Conservation (phyloP, 768 basidiomycete genomes). For the Tricholoma bakamatsutake region DNA sequence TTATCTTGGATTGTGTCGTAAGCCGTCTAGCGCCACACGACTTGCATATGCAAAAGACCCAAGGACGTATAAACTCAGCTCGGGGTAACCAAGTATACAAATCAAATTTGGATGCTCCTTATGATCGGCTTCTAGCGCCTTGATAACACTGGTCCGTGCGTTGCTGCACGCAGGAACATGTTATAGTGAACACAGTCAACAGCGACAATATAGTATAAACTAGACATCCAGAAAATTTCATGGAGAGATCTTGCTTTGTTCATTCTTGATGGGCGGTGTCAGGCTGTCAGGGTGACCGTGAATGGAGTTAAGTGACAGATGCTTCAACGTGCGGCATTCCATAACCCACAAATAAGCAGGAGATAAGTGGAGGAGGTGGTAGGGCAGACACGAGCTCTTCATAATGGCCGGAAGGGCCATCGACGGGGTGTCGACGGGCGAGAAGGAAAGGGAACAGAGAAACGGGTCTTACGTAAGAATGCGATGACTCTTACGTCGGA, state of each 20-base stretch:
- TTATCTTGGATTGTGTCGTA: background rate
- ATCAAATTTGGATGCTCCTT: too few relatives aligned
- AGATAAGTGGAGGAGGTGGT: background rate
- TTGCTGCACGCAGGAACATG: too few relatives aligned
- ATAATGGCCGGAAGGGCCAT: background rate
- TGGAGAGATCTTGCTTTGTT: background rate
- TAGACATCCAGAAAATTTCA: background rate
- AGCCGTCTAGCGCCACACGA: background rate
- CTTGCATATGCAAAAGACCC: background rate
- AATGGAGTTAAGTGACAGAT: background rate
- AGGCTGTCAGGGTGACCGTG: too few relatives aligned
- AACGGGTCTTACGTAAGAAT: slow-evolving; percentile 37
- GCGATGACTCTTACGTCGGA: slow-evolving; percentile 36
- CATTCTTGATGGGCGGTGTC: background rate
- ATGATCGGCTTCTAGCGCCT: too few relatives aligned
- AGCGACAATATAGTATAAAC: too few relatives aligned
- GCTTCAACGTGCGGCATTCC: background rate
- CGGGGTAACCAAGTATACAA: too few relatives aligned
- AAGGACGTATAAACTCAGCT: too few relatives aligned
- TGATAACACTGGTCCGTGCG: too few relatives aligned
- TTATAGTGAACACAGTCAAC: too few relatives aligned
- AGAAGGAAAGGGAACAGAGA: slow-evolving; percentile 26
- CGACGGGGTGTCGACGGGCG: background rate
- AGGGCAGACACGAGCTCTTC: background rate
- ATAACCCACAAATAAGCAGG: background rate